Conservation (phyloP, 2,329 filamentous ascomycete genomes). For the Cryphonectria radicalis region DNA sequence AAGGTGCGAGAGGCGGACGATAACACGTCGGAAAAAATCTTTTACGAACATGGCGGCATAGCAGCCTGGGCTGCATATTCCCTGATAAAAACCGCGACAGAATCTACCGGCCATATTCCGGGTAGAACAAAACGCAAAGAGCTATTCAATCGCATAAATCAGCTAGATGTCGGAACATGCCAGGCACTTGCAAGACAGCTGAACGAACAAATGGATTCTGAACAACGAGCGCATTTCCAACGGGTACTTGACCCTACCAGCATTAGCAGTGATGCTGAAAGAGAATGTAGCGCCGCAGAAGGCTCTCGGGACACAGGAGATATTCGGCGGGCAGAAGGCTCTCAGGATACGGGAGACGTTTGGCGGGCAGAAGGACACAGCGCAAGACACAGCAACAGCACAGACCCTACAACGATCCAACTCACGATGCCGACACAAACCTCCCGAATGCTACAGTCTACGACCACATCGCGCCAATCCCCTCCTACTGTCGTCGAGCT, state of each 20-base stretch:
- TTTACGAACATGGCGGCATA: constrained; percentile 2
- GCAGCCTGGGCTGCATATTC: constrained; percentile 1
- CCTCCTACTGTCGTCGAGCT: neutral
- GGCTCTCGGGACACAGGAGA: too few relatives aligned
- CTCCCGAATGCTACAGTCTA: neutral
- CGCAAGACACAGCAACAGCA: neutral
- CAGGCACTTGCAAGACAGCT: neutral
- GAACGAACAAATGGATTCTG: neutral
- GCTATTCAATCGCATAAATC: constrained; percentile 4
- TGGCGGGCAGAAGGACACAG: neutral
- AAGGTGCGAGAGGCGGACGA: neutral
- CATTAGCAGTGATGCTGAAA: neutral
- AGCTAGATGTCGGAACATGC: constrained; percentile 7
- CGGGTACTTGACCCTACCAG: neutral
- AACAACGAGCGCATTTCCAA: neutral
- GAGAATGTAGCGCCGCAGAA: too few relatives aligned
- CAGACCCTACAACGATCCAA: constrained; percentile 3
- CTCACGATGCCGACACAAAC: neutral
- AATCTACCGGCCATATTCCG: constrained; percentile 2
- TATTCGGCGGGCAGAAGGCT: neutral
- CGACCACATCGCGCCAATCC: neutral
- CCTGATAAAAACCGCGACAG: constrained; percentile 3
- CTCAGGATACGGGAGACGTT: neutral
- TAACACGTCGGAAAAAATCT: neutral
- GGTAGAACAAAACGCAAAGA: constrained; percentile 2